Evolutionary conservation across 306 rosid genomes (phyloP).

Genomic region (Lathyrus sativus): DNA sequence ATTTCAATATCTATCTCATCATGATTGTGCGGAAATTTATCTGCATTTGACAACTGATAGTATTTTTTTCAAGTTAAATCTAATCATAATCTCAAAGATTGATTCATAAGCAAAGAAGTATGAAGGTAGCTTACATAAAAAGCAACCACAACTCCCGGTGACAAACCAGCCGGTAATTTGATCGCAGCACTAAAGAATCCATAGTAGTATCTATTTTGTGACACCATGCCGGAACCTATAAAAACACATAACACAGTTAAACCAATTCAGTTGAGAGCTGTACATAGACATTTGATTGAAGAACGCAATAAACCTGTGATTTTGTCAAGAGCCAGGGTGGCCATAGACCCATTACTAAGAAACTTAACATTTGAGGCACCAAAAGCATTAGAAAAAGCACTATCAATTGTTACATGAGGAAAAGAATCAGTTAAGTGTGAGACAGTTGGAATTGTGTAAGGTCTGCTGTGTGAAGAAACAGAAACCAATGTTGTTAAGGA

Average conservation of each 20-base stretch:
- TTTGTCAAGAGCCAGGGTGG: constrained; percentile 78
- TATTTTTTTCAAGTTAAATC: constrained; percentile 28
- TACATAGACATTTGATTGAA: too few species aligned
- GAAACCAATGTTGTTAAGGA: constrained; percentile 52
- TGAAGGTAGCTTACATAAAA: constrained; percentile 69
- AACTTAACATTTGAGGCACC: constrained; percentile 70
- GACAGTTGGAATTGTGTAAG: constrained; percentile 63
- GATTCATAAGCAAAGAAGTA: background rate
- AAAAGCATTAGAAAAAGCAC: constrained; percentile 55
- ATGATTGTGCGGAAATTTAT: constrained; percentile 76
- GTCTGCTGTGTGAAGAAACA: constrained; percentile 57
- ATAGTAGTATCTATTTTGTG: constrained; percentile 55
- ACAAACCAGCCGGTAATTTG: constrained; percentile 81
- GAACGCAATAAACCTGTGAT: constrained; percentile 46
- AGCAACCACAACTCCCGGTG: constrained; percentile 94
- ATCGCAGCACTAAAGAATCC: constrained; percentile 98
- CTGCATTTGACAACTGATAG: constrained; percentile 88
- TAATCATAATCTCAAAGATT: background rate
- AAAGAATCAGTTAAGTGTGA: constrained; percentile 66
- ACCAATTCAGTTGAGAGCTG: too few species aligned
- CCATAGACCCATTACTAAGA: constrained; percentile 72
- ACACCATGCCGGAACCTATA: constrained; percentile 82
- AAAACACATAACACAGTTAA: background rate
- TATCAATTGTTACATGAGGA: constrained; percentile 58
- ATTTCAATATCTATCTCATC: constrained; percentile 94